These are phyloP conservation scores for Schizosaccharomyces octosporus DNA, from an alignment of 805 yeast species.

Conservation along the genomic window DNA sequence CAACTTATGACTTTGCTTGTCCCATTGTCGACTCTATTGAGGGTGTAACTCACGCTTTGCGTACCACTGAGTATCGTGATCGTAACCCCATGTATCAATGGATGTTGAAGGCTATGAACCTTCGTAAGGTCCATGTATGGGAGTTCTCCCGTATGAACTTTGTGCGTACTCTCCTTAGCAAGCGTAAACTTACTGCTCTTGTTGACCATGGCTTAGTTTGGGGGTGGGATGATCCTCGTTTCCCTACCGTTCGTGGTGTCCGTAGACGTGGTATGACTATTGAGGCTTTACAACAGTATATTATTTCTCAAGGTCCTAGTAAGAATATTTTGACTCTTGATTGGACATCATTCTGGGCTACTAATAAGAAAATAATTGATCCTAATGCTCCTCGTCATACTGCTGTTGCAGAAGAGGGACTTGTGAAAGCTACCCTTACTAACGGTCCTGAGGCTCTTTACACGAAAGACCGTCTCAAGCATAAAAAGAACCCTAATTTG, in stretches of 20 bases:
- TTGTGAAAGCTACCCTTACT: conserved; percentile 41
- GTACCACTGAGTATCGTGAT: conserved; percentile 97
- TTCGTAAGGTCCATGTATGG: conserved; percentile 91
- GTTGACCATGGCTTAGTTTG: conserved; percentile 71
- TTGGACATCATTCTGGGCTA: conserved; percentile 95
- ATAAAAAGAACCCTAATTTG: conserved; percentile 80
- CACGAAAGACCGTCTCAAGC: conserved; percentile 63
- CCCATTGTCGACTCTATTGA: conserved; percentile 88
- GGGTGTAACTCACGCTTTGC: conserved; percentile 92
- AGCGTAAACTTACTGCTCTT: conserved; percentile 97
- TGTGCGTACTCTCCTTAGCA: conserved; percentile 79
- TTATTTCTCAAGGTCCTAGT: conserved; percentile 91
- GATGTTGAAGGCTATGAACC: conserved; percentile 57
- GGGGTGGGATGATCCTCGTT: conserved; percentile 98
- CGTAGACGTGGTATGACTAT: conserved; percentile 99
- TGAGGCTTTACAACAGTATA: conserved; percentile 85
- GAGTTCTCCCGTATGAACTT: conserved; percentile 95
- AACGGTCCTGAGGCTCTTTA: conserved; percentile 39
- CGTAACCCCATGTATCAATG: conserved; percentile 95
- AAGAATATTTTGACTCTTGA: conserved; percentile 89
- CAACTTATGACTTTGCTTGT: conserved; percentile 95
- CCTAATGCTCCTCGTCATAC: conserved; percentile 92
- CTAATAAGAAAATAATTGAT: conserved; percentile 89
- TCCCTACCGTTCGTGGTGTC: conserved; percentile 98
- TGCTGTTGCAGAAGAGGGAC: conserved; percentile 30